Conservation (phyloP, 805 yeast genomes). For the Wickerhamiella galacta region DNA sequence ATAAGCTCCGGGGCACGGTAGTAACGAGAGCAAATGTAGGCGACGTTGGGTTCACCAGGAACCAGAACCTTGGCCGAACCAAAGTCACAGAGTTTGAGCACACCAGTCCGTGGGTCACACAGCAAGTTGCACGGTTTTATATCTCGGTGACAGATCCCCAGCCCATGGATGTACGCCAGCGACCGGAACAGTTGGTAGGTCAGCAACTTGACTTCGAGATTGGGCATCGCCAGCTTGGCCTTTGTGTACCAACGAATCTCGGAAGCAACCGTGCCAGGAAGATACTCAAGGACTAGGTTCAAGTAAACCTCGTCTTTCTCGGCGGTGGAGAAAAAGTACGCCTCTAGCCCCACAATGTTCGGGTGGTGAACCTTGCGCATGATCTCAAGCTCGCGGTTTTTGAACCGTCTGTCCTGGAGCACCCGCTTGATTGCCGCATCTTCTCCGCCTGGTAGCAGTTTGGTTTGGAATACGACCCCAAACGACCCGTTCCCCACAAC, state of each 20-base stretch:
- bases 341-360: constrained; percentile 73
- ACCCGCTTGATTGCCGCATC: constrained; percentile 90
- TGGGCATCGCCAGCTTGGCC: constrained; percentile 60
- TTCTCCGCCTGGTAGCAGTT: constrained; percentile 53
- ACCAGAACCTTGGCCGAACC: constrained; percentile 87
- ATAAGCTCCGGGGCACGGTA: constrained; percentile 96
- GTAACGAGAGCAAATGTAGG: constrained; percentile 90
- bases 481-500: constrained; percentile 99
- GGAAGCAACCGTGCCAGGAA: constrained; percentile 91
- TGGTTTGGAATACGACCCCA: constrained; percentile 91
- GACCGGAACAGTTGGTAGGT: constrained; percentile 68
- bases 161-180: constrained; percentile 55
- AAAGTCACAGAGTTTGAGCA: constrained; percentile 86
- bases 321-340: constrained; percentile 62
- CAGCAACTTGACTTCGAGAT: constrained; percentile 75
- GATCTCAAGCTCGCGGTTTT: constrained; percentile 91
- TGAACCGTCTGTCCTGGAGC: constrained; percentile 86
- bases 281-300: constrained; percentile 75
- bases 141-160: constrained; percentile 74
- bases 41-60: constrained; percentile 85
- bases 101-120: constrained; percentile 71
- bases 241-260: constrained; percentile 58
- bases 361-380: constrained; percentile 81
- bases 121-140: constrained; percentile 80
- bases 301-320: constrained; percentile 74